phyloP scores from a whole-genome alignment of 495 filamentous ascomycete species.

The Clavariopsis aquatica region DNA sequence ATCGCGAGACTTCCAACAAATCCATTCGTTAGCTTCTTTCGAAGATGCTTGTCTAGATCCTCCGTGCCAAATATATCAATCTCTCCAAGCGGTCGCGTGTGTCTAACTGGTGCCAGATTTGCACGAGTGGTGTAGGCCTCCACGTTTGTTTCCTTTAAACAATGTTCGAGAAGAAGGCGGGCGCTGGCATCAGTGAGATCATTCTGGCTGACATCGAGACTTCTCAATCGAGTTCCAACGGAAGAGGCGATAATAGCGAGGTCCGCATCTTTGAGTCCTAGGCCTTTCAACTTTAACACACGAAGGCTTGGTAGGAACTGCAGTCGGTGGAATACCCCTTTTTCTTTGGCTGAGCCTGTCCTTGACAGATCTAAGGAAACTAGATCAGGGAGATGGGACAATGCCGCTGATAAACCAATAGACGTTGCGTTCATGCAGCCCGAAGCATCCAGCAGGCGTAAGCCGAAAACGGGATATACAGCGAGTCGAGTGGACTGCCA shows the following conservation, averaged over 20 bases:
- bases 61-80: slow-evolving; percentile 43
- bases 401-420: slow-evolving; percentile 53
- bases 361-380: slow-evolving; percentile 64
- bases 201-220: slow-evolving; percentile 63
- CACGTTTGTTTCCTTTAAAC: slow-evolving; percentile 43
- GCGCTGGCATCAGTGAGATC: slow-evolving; percentile 58
- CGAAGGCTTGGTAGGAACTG: slow-evolving; percentile 53
- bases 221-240: slow-evolving; percentile 56
- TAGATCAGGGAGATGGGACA: slow-evolving; percentile 56
- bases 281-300: slow-evolving; percentile 60
- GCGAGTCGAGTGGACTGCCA: slow-evolving; percentile 14
- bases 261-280: slow-evolving; percentile 59
- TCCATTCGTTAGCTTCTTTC: slow-evolving; percentile 53
- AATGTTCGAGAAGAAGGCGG: slow-evolving; percentile 54
- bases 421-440: slow-evolving; percentile 61
- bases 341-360: slow-evolving; percentile 58
- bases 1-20: slow-evolving; percentile 55
- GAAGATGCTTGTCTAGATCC: slow-evolving; percentile 53
- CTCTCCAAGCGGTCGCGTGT: slow-evolving; percentile 38
- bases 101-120: slow-evolving; percentile 22
- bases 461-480: slow-evolving; percentile 38
- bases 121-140: neutral
- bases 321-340: slow-evolving; percentile 48
- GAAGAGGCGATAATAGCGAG: slow-evolving; percentile 56
- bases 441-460: slow-evolving; percentile 61